Evolutionary conservation across 192 early-diverging fungal genomes (phyloP).

Genomic region (Borealophlyctis nickersoniae): DNA sequence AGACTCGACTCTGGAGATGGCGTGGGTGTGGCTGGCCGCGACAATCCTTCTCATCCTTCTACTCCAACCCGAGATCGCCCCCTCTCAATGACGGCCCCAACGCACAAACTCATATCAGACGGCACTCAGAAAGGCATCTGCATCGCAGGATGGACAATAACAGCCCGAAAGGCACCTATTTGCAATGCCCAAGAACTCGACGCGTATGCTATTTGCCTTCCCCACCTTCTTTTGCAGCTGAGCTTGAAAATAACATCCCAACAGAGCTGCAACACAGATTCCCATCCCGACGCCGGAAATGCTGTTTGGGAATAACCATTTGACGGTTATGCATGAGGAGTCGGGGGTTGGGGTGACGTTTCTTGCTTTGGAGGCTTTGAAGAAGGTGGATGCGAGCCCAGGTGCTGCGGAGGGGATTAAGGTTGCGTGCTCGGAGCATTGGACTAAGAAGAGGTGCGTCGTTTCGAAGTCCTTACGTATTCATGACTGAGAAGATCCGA

Average conservation of each 20-base stretch:
- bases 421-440: conserved; percentile 81
- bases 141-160: conserved; percentile 53
- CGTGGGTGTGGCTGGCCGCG: too few species aligned
- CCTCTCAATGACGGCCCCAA: too few species aligned
- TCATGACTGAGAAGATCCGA: conserved; percentile 1
- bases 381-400: conserved; percentile 63
- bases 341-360: conserved; percentile 57
- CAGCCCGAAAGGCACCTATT: conserved; percentile 57
- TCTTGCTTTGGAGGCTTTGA: conserved; percentile 71
- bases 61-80: too few species aligned
- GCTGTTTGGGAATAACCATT: conserved; percentile 90
- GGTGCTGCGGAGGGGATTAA: conserved; percentile 70
- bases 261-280: conserved; percentile 18
- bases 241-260: not conserved
- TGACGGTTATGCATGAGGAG: conserved; percentile 54
- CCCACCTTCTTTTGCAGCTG: not conserved
- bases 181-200: conserved; percentile 56
- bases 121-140: conserved; percentile 25
- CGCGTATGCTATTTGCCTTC: conserved; percentile 17
- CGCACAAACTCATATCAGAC: conserved; percentile 3
- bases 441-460: conserved; percentile 72
- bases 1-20: too few species aligned
- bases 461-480: not conserved
- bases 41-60: too few species aligned
- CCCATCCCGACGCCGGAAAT: conserved; percentile 86